Evolutionary conservation across 805 yeast genomes (phyloP), one percentile per base, ranked within the genome.

Genomic region (Candida yuanshanica): DNA sequence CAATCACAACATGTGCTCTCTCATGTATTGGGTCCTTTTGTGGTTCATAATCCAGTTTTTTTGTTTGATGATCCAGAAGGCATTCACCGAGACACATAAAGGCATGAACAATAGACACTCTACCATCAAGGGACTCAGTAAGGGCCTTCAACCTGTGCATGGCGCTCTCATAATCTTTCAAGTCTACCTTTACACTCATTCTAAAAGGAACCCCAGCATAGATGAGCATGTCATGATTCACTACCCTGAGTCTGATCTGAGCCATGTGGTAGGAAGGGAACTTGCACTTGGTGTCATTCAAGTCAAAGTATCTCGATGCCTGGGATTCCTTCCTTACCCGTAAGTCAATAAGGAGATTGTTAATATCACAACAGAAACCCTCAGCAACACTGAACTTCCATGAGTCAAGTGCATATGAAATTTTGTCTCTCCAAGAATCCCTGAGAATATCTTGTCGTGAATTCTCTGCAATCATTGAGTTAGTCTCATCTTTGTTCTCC

Each of bases 171-270:
- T 74, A 68, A 40, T 74, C 77, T 5, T 58, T 51, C 13, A 60
- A 59, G 2, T 74, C 70, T n/a, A 80, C 74, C 21, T 62, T 66
- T 21, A 79, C 83, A 49, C 74, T 81, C 78, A 81, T 78, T 48
- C 85, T 72, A 55, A 79, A 73, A 0, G 89, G 88, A 13, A 84
- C 81, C 0, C 95, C 95, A 7, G 87, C 80, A 55, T 67, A 79
- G 4, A 81, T 80, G 34, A 82, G 80, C 43, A 83, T 74, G 56
- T 85, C 91, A 56, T 81, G 79, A 45, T 82, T 83, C 36, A 81
- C 75, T 13, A 81, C 69, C 33, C 83, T 75, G 56, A 83, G 74
- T 42, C 75, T 70, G 6, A 82, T 74, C 50, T 81, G 87, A 1
- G 83, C 75, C 59, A 81, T 65, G 54, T 83, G 87, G 58, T 75